Evolutionary conservation across 306 rosid species (phyloP), one percentile per base, ranked within the genome.

Genomic region (Carpinus fangiana): DNA sequence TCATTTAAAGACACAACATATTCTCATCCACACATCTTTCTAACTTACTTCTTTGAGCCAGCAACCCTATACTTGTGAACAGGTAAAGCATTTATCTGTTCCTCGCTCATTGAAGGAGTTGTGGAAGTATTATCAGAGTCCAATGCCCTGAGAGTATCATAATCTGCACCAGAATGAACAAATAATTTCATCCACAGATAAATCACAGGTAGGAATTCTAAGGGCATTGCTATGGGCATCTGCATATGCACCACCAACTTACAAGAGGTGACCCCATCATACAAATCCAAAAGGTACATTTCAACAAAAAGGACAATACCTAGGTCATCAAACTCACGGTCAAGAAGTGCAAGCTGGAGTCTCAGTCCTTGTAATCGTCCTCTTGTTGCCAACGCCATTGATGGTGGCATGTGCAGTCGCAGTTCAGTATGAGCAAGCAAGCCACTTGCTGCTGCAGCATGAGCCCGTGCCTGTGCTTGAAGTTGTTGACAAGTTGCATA

Each of bases 321-420:
- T 80, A 95, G 78, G 72, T 95, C 98, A 83, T 95, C 98, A 84
- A 95, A 95, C 85, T 95, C 98, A 48, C 91, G 91, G 82, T 95
- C 98, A 85, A 94, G 98, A 81, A 94, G 92, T 69, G 98, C 97
- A 82, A 94, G 97, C 82, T 94, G 97, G 83, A 92, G 98, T 84
- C 98, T 90, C 51, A 94, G 91, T 78, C 98, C 98, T 79, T 94
- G 98, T 82, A 92, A 83, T 79, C 92, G 98, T 70, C 98, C 97
- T 81, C 96, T 78, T 48, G 89, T 92, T 55, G 95, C 90, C 23
- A 94, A 91, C 18, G 93, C 93, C 79, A 90, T 92, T 52, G 98
- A 90, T 72, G 96, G 90, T 67, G 97, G 98, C 95, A 92, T 87
- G 85, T 89, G 94, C 84, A 94, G 61, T 77, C 92, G 90, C 80